Evolutionary conservation across 2,329 filamentous ascomycete genomes (phyloP).

Genomic region (Aspergillus ochraceoroseus): DNA sequence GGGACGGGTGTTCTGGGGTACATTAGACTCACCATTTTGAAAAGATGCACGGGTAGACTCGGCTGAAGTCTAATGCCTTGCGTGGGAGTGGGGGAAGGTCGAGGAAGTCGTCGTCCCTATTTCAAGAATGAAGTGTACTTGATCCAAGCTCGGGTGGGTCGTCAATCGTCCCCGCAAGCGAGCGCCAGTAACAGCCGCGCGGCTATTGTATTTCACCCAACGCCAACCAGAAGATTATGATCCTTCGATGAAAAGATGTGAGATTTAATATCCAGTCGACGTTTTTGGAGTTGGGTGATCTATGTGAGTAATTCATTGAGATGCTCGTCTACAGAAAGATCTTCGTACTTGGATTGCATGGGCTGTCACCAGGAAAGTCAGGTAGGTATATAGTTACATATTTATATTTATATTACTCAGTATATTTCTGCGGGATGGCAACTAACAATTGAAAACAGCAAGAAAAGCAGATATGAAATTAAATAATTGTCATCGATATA

Average conservation of each 20-base stretch:
- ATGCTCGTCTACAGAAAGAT: no score
- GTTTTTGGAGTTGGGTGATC: no score
- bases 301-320: no score
- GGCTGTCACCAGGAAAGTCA: no score
- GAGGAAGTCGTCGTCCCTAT: slow-evolving; percentile 20
- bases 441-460: slow-evolving; percentile 1
- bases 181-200: slow-evolving; percentile 28
- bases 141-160: slow-evolving; percentile 23
- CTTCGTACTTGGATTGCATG: no score
- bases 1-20: neutral
- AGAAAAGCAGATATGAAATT: neutral
- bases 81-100: slow-evolving; percentile 8
- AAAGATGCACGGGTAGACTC: slow-evolving; percentile 18
- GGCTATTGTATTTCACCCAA: no score
- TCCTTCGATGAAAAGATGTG: no score
- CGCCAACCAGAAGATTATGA: no score
- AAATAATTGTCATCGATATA: slow-evolving; percentile 6
- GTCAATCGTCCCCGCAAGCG: slow-evolving; percentile 19
- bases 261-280: no score
- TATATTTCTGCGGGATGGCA: no score
- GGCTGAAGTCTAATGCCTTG: slow-evolving; percentile 6
- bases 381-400: no score
- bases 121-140: slow-evolving; percentile 19
- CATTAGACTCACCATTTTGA: slow-evolving; percentile 29
- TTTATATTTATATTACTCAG: neutral